A percentile compares a stretch with the other conserved stretches of the same genome.
phyloP scores from a whole-genome alignment of 139 green algal species.

The Chlorella sorokiniana region DNA sequence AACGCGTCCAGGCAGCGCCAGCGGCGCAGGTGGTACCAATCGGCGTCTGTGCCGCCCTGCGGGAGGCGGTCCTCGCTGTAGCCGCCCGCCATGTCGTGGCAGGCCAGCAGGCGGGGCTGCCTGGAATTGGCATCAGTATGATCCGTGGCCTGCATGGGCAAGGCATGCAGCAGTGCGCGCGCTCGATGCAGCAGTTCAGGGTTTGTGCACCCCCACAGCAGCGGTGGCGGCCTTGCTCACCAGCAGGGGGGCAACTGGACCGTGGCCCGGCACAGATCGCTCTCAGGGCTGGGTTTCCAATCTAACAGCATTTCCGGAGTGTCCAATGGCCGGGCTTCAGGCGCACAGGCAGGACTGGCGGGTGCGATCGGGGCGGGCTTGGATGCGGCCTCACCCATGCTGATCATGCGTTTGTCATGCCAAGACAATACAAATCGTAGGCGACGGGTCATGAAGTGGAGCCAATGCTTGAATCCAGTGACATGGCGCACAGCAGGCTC shows the following conservation, averaged over 20 bases:
- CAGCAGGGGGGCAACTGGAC: background rate
- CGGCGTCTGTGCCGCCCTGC: slow-evolving; percentile 28
- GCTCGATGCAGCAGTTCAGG: too few relatives aligned
- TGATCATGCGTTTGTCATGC: too few relatives aligned
- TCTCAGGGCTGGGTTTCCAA: background rate
- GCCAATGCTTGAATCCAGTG: too few relatives aligned
- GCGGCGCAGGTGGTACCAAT: slow-evolving; percentile 52
- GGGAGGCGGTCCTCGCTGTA: slow-evolving; percentile 65
- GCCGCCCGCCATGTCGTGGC: slow-evolving; percentile 83
- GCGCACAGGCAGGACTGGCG: background rate
- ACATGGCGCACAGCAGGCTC: too few relatives aligned
- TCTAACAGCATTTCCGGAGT: background rate
- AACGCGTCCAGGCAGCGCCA: slow-evolving; percentile 78
- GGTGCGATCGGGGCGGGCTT: too few relatives aligned
- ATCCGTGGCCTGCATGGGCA: background rate
- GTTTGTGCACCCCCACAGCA: too few relatives aligned
- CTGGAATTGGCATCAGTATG: background rate
- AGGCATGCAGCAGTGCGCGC: too few relatives aligned
- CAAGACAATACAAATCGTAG: too few relatives aligned
- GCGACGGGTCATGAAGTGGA: too few relatives aligned
- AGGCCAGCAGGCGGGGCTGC: slow-evolving; percentile 73
- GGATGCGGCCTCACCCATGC: too few relatives aligned
- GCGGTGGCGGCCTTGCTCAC: too few relatives aligned
- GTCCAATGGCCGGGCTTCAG: background rate
- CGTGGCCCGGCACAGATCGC: background rate